Evolutionary conservation across 2,329 filamentous ascomycete genomes (phyloP), one percentile per base, ranked within the genome.

Genomic region (Pseudogymnoascus verrucosus): DNA sequence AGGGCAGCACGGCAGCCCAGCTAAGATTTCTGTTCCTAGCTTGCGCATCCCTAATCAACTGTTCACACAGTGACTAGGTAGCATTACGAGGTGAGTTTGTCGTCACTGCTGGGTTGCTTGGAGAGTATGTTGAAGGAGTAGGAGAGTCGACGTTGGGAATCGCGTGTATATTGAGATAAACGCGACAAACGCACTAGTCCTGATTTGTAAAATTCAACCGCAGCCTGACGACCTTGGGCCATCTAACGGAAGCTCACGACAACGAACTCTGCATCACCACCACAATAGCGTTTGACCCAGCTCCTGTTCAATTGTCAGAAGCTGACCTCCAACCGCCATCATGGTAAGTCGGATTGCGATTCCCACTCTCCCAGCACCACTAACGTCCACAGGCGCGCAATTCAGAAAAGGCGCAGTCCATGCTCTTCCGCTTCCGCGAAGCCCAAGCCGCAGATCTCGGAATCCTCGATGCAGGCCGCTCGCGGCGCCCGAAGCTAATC

Each of bases 361-460:
- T 14, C 2, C 14, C 23, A 16, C 12, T 14, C 10, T 28, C 10
- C 12, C 6, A 14, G 14, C 34, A n/a, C 10, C 4, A n/a, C 40
- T 51, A 11, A 14, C 42, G 16, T 14, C 39, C 21, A 26, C 70
- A 92, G 93, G 93, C 93, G 74, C 93, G 93, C 74, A 97, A 98
- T 78, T 93, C 91, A 54, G 93, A 98, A 84, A 99, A 98, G 78
- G 93, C 95, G 73, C 95, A 99, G 82, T 97, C 93, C 59, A 99
- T 99, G 93, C 93, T 99, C 77, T 99, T 97, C 81, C 93, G 95
- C 82, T 99, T 99, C 82, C 91, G 95, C 76, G 95, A 96, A 74
- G 90, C 93, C 71, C 95, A 98, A 84, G 93, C 93, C 69, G 91
- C 92, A 68, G 93, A 97, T 78, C 84, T 97, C 59, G 93, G 93